phyloP scores from a whole-genome alignment of 164 flowering plant species.

The Berberis vulgaris region DNA sequence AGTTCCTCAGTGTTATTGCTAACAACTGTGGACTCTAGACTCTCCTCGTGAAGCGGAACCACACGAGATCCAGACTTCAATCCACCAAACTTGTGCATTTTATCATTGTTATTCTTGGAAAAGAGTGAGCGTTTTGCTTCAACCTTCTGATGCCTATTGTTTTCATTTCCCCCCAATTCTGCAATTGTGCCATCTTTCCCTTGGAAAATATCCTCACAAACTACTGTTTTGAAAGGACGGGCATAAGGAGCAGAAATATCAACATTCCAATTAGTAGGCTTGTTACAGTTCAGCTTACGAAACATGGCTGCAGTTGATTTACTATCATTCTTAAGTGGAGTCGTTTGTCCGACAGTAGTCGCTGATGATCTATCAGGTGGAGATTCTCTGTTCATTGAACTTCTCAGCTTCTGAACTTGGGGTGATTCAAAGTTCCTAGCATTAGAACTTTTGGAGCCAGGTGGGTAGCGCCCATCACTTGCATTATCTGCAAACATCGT shows the following conservation, averaged over 20 bases:
- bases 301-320: conserved; percentile 25
- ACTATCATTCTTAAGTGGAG: conserved; percentile 21
- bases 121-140: conserved; percentile 39
- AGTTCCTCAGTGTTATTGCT: conserved; percentile 27
- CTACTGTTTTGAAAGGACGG: conserved; percentile 4
- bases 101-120: conserved; percentile 35
- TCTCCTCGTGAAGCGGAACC: conserved; percentile 47
- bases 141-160: conserved; percentile 18
- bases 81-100: conserved; percentile 30
- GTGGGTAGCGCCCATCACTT: conserved; percentile 29
- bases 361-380: conserved; percentile 33
- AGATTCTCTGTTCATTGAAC: conserved; percentile 22
- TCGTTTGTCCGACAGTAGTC: conserved; percentile 28
- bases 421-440: conserved; percentile 22
- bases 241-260: conserved; percentile 34
- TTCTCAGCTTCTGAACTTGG: conserved; percentile 16
- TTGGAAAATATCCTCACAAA: conserved; percentile 16
- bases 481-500: conserved; percentile 29
- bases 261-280: conserved; percentile 34
- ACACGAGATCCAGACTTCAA: conserved; percentile 51
- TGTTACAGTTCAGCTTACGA: conserved; percentile 35
- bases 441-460: conserved; percentile 21
- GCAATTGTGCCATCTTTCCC: conserved; percentile 12
- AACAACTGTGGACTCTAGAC: conserved; percentile 21
- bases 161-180: conserved; percentile 17